A percentile compares a stretch with the other conserved stretches of the same genome.
Conservation (phyloP, 2,329 filamentous ascomycete species). For the Leptographium procerum region DNA sequence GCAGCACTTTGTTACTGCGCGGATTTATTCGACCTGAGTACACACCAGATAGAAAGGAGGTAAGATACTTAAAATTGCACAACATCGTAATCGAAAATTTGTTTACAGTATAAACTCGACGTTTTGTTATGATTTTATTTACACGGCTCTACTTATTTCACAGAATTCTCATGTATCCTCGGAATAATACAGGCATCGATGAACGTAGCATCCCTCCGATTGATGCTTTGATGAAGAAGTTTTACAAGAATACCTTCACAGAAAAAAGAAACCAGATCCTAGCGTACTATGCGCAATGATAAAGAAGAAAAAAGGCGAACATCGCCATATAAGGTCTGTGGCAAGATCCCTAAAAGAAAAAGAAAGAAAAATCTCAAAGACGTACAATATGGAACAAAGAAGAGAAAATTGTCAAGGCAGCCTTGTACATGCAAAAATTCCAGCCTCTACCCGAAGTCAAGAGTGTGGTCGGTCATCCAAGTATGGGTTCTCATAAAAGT, state of each 20-base stretch:
- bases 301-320: neutral
- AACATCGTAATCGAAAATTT: no score
- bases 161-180: neutral
- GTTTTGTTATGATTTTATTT: neutral
- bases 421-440: neutral
- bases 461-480: neutral
- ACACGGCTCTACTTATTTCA: neutral
- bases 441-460: neutral
- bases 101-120: no score
- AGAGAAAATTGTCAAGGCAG: neutral
- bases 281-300: conserved; percentile 7
- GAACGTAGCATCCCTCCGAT: neutral
- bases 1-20: no score
- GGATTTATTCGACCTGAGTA: no score
- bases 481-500: neutral
- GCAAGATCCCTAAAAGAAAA: neutral
- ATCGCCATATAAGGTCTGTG: neutral
- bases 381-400: neutral
- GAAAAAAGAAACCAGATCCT: neutral
- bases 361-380: neutral
- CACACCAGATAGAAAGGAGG: no score
- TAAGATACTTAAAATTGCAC: no score
- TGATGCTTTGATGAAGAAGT: neutral
- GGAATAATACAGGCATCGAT: neutral
- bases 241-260: neutral